Base-by-base conservation (phyloP, 1,139 yeast genomes). In the Kodamaea sp. region DNA sequence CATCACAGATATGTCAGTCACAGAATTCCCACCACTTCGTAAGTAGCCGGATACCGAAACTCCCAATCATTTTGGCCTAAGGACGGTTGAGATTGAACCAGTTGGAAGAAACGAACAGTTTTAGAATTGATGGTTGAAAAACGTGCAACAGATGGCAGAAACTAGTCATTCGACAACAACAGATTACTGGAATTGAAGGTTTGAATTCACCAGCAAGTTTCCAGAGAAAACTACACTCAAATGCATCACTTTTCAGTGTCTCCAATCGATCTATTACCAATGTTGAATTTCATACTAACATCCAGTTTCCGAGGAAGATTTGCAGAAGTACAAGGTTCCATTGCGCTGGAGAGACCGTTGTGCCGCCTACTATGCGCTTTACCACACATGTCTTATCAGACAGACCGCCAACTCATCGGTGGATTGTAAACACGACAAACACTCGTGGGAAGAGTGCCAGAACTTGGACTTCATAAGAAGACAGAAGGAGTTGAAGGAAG, bases 301-400 rank as follows among this genome's bases (percentile, higher is more conserved):
- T 24, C 25, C 50, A 80, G 90, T 86, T 49, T 74, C 89, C 36
- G 87, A 83, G 62, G 90, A 85, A 56, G 95, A 87, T 57, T 82
- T 87, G 81, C 89, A 84, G 63, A 74, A 81, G 53, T 70, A 83
- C 62, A 78, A 82, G 61, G 82, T 87, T 41, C 96, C 95, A 21
- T 69, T 87, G 46, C 80, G 78, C 46, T 87, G 84, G 77, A 75
- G 96, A 54, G 96, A 87, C 59, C 78, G 95, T 63, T 87, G 96
- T 61, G 94, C 95, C 4, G 74, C 82, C 21, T 70, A 86, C 53
- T 74, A 83, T 53, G 84, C 95, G 14, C 70, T 70, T 44, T 67
- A 65, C 50, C 70, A 68, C 44, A 66, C 72, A 12, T 70, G 76
- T 56, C 67, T 70, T 36, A 63, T 65, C 30, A 68, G 76, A 59